Conservation (phyloP, 2,329 filamentous ascomycete genomes). For the Colletotrichum simmondsii region DNA sequence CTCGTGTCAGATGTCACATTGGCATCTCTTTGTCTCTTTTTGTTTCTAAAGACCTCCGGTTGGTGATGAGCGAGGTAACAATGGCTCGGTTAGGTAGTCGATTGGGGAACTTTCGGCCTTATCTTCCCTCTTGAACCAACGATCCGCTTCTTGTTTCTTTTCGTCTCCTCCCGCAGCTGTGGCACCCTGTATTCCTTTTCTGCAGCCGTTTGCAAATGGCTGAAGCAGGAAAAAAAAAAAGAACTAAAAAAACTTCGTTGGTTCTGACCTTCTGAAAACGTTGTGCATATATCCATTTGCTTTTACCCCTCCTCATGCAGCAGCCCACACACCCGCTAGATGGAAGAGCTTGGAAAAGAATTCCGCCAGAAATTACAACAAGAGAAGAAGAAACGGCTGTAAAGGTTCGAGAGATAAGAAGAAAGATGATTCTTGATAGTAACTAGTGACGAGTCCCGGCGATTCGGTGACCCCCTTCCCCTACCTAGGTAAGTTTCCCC, state of each 20-base stretch:
- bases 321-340: constrained; percentile 3
- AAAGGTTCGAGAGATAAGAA: not conserved
- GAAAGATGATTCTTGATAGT: not conserved
- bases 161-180: not conserved
- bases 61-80: not conserved
- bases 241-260: constrained; percentile 9
- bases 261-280: not conserved
- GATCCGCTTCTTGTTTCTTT: not conserved
- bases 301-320: constrained; percentile 21
- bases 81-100: not conserved
- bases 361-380: constrained; percentile 1
- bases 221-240: not conserved
- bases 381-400: no score
- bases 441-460: not conserved
- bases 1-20: constrained; percentile 21
- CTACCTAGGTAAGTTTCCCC: no score
- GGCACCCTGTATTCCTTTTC: not conserved
- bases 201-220: not conserved
- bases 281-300: constrained; percentile 1
- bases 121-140: not conserved
- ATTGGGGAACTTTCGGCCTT: not conserved
- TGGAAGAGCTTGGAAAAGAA: not conserved
- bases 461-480: not conserved
- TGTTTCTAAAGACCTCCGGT: not conserved
- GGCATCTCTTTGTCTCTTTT: not conserved